Evolutionary conservation across 2,329 filamentous ascomycete genomes (phyloP), one percentile per base, ranked within the genome.

Genomic region (Pseudocercospora vitis): DNA sequence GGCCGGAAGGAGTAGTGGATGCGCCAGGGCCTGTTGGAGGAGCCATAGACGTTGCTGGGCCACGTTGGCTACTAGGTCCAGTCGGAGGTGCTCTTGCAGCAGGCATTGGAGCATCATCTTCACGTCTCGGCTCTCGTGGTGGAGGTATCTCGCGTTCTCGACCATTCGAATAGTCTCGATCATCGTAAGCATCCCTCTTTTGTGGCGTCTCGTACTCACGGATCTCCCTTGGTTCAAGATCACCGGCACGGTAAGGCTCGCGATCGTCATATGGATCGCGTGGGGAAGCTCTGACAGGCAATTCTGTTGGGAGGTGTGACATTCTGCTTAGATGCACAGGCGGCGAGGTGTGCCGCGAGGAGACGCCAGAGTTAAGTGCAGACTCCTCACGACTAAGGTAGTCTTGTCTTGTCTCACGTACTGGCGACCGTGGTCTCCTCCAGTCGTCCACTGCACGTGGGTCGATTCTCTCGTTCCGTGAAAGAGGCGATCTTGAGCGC

Each of bases 261-360:
- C 63, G 55, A 14, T 54, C 56, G 44, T 65, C 63, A 44, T 65
- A 63, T 12, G 60, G 57, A 46, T 67, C 65, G 18, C 59, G 57
- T 37, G 66, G 58, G 23, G 59, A 50, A 6, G 61, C 59, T 48
- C 67, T 51, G 40, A 45, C 53, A 18, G 49, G 53, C n/a, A 52
- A 50, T 14, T 71, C 70, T 46, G 63, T 29, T 63, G 70, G 44
- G 4, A 58, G 55, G 28, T 59, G 63, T 44, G 72, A 75, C 46
- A 74, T 65, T 60, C 80, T 76, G 59, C 82, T 83, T 12, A 77
- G 76, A 62, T 83, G 80, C 11, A 79, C 70, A 9, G 74, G 79
- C 12, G 84, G 84, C 4, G 84, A 86, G 7, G 84, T 84, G 45
- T 81, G 76, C 52, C 82, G 78, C 18, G 83, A 86, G 24, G 80